Evolutionary conservation across 495 filamentous ascomycete species (phyloP).

Genomic region (Extremus antarcticus): DNA sequence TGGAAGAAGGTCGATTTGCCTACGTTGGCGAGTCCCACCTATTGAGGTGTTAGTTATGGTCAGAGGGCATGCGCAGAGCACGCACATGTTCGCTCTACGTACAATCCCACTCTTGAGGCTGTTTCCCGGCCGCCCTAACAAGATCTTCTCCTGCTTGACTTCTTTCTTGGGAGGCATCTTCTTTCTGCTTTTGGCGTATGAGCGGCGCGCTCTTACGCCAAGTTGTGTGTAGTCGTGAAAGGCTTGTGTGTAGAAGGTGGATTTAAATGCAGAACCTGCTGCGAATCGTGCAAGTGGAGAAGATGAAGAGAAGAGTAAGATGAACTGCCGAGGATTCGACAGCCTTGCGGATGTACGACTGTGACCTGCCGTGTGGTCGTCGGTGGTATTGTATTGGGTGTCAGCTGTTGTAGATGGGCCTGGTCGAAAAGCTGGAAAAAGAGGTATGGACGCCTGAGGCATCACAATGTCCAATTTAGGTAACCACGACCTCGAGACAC

Average conservation of each 20-base stretch:
- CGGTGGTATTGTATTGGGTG: neutral
- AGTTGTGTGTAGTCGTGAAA: neutral
- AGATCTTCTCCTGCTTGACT: slow-evolving; percentile 62
- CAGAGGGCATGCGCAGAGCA: slow-evolving; percentile 5
- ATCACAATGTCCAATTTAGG: too few relatives aligned
- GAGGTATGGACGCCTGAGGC: neutral
- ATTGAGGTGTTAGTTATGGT: slow-evolving; percentile 26
- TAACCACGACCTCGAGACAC: too few relatives aligned
- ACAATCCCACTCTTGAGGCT: slow-evolving; percentile 99
- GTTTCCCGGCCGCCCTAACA: slow-evolving; percentile 91
- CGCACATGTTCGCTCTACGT: slow-evolving; percentile 45
- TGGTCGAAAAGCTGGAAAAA: neutral
- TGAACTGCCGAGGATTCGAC: neutral
- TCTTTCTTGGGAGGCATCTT: slow-evolving; percentile 72
- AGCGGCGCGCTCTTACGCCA: neutral
- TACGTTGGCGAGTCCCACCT: slow-evolving; percentile 98
- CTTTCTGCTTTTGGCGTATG: slow-evolving; percentile 18
- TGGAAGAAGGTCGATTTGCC: slow-evolving; percentile 99
- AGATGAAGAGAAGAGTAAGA: slow-evolving; percentile 15
- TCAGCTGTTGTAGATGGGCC: neutral
- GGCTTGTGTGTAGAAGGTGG: neutral
- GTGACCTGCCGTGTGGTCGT: slow-evolving; percentile 9
- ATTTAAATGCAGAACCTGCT: slow-evolving; percentile 20
- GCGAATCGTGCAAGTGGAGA: slow-evolving; percentile 1
- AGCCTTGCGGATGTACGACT: slow-evolving; percentile 13